Evolutionary conservation across 768 basidiomycete genomes (phyloP), one percentile per base, ranked within the genome.

Genomic region (Pilatotrama ljubarskyi): DNA sequence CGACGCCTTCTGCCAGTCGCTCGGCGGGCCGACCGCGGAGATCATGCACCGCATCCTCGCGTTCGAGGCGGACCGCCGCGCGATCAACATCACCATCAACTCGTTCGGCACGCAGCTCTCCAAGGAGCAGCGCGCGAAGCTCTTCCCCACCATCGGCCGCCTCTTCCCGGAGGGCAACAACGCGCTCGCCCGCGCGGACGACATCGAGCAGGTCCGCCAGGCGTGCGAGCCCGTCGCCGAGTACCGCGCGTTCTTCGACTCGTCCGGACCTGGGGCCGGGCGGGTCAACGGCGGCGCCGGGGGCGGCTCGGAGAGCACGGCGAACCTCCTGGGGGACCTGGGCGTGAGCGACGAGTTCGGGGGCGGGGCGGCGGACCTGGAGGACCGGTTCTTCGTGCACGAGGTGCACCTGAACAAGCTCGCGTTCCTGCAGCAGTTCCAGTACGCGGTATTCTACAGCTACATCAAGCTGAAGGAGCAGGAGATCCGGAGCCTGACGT

Each of bases 61-160:
- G 7, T 99, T 99, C 69, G 97, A 99, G 78, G 97, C 96, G 25
- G 97, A 99, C 77, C 84, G 97, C 36, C 87, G 97, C 51, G 90
- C 95, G 1, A 89, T 98, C 73, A 99, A 98, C 79, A 98, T 99
- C 75, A 97, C 97, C 35, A 92, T 99, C 80, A 99, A 99, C 80
- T 98, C 97, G 13, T 96, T 98, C 77, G 90, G 89, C 60, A 98
- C 97, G 4, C 93, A 94, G 68, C 83, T 99, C 59, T 81, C 89
- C 40, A 99, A 99, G 74, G 97, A 99, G 70, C 89, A 93, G 66
- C 90, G 97, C 36, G 93, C 95, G 14, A 87, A 87, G 68, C 84
- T 99, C 38, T 98, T 96, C 82, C 97, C 97, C 5, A 81, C 89
- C 15, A 91, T 98, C 61, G 97, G 97, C 17, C 85, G 91, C 55